A percentile compares a stretch with the other conserved stretches of the same genome.
Evolutionary conservation across 176 grass and related monocot genomes (phyloP).

Genomic region (Chrysopogon serrulatus): DNA sequence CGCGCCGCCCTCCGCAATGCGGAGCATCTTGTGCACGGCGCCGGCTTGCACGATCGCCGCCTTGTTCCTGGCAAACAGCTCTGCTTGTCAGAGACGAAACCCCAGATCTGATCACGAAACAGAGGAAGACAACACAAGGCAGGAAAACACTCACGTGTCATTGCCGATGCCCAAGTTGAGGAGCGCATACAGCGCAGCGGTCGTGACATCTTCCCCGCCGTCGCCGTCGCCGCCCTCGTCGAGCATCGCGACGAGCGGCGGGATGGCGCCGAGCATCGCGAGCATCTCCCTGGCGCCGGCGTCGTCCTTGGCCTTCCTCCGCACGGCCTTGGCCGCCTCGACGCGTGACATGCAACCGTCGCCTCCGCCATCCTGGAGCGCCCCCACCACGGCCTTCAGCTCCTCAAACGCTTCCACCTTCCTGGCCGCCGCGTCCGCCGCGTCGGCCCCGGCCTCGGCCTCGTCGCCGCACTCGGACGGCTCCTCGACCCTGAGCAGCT

Average conservation of each 20-base stretch:
- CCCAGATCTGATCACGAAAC: conserved; percentile 42
- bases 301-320: conserved; percentile 80
- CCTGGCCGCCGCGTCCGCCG: conserved; percentile 2
- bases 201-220: conserved; percentile 32
- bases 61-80: conserved; percentile 61
- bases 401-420: conserved; percentile 36
- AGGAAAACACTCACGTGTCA: conserved; percentile 65
- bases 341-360: neutral
- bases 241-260: conserved; percentile 79
- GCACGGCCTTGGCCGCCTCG: conserved; percentile 55
- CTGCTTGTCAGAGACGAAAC: neutral
- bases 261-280: conserved; percentile 80
- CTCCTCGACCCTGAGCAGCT: conserved; percentile 63
- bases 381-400: conserved; percentile 43
- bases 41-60: conserved; percentile 86
- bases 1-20: conserved; percentile 30
- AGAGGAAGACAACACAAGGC: neutral
- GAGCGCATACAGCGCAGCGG: conserved; percentile 71
- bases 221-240: conserved; percentile 15
- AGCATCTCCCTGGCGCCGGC: conserved; percentile 72
- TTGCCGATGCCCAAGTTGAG: conserved; percentile 91
- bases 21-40: conserved; percentile 89
- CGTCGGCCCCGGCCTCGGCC: conserved; percentile 8
- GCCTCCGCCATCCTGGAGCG: conserved; percentile 21
- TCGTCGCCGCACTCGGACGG: conserved; percentile 56